These are phyloP conservation scores for Pseudevernia furfuracea DNA, from an alignment of 495 filamentous ascomycete genomes.

Conservation along the genomic window DNA sequence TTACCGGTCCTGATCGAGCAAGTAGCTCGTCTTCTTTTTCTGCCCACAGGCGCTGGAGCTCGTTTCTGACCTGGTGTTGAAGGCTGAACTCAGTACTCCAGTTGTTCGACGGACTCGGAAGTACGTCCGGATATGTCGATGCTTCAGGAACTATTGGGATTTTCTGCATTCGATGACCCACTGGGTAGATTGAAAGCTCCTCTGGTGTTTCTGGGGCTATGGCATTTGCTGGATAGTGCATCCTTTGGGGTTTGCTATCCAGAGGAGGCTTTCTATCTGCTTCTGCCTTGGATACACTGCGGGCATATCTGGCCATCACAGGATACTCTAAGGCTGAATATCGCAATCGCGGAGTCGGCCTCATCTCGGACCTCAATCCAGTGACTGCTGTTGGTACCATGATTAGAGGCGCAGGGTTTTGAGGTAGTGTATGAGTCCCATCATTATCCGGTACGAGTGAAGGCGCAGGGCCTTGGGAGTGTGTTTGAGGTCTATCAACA, in stretches of 20 bases:
- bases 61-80: neutral
- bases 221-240: neutral
- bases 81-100: neutral
- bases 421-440: neutral
- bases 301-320: neutral
- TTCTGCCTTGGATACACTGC: neutral
- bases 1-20: neutral
- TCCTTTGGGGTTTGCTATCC: rapidly evolving
- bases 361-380: no score
- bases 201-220: neutral
- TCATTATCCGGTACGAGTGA: neutral
- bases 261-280: neutral
- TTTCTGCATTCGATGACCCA: neutral
- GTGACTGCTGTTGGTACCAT: no score
- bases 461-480: no score
- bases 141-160: neutral
- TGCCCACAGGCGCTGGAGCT: neutral
- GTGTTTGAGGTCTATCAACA: neutral
- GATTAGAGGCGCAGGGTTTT: no score
- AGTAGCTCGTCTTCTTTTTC: neutral
- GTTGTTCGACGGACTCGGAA: no score
- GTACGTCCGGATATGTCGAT: neutral
- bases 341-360: no score
- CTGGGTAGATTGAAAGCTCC: neutral
- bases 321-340: neutral